Evolutionary conservation across 2,329 filamentous ascomycete genomes (phyloP), one percentile per base, ranked within the genome.

Genomic region (Parafenestella ontariensis): DNA sequence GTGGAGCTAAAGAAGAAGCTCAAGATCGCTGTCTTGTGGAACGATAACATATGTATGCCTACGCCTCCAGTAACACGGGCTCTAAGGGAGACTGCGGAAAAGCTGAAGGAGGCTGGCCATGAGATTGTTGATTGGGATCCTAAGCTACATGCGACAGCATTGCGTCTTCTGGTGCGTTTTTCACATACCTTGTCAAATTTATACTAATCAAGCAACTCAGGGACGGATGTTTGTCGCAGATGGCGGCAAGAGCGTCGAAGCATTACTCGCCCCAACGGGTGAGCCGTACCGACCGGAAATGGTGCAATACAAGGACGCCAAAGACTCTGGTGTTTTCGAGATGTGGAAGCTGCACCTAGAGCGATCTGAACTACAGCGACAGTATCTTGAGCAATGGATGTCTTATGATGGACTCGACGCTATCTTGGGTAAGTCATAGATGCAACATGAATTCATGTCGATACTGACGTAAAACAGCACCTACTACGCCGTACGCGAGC

Each of bases 71-170:
- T 86, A 7, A 68, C 68, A 13, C 75, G 87, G 36, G 87, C 86
- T 1, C 65, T 90, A 34, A 76, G 78, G 47, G 80, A 85, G 46
- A 79, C 85, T 0, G 82, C 82, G 0, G 78, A 80, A 11, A 82
- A 82, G 68, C 60, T 89, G 52, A 77, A 75, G 64, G 59, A 73
- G 54, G 77, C 81, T 29, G 78, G 82, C 17, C 79, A 85, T 61
- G 81, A 88, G 41, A 68, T 88, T 52, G 74, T 87, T 3, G 81
- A 86, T 3, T 84, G 85, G 81, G 70, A 83, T 61, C 73, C 83
- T 20, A 77, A 80, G 59, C 78, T 82, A 48, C 87, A 87, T 59
- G 67, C 73, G 17, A 75, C 82, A 47, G 81, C 80, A 0, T 77
- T 84, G 69, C 75, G 78, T 37, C 75, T 85, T 6, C 76, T 84